Base-by-base conservation (phyloP, 805 yeast genomes). In the Metschnikowia drakensbergensis region DNA sequence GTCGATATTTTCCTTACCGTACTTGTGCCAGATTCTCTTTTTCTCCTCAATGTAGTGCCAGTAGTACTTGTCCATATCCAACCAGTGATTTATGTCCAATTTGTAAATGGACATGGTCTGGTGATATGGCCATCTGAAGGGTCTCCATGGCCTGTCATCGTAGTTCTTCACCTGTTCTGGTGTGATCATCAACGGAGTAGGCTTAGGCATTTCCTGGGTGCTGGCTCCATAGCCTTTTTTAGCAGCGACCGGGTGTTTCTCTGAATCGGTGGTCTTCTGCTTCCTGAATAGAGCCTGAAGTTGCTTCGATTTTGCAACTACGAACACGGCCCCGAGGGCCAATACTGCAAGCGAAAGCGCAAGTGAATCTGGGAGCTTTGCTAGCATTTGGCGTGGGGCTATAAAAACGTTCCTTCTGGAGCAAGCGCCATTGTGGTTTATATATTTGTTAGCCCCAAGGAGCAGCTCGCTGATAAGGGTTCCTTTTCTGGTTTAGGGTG, bases 111-210 rank as follows among this genome's bases (percentile, higher is more conserved):
- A 77, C 90, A 84, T 84, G 1, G 89, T 84, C 64, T 84, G 90
- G 63, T 84, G 88, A 59, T 84, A 84, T 28, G 90, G 90, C 83
- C 86, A 82, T 58, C 90, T 71, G 67, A 84, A 84, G 6, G 89
- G 89, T 66, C 90, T 72, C 90, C 90, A 84, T 9, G 90, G 89
- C 61, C 90, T 72, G 57, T 83, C 90, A 56, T 84, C 88, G 58
- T 83, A 82, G 25, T 74, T 76, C 53, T 70, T 68, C 8, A 83
- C 86, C 55, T 82, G 81, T 42, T 84, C 88, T 2, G 87, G 86
- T 0, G 86, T 83, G 45, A 84, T 76, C 66, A 69, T 70, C 28
- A 83, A 65, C 0, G 88, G 86, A 0, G 82, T 75, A 22, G 85
- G 84, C 36, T 62, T 61, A 7, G 80, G 79, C 36, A 64, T 35